These are phyloP conservation scores for Turritis glabra DNA, from an alignment of 345 rosid genomes.

Conservation along the genomic window DNA sequence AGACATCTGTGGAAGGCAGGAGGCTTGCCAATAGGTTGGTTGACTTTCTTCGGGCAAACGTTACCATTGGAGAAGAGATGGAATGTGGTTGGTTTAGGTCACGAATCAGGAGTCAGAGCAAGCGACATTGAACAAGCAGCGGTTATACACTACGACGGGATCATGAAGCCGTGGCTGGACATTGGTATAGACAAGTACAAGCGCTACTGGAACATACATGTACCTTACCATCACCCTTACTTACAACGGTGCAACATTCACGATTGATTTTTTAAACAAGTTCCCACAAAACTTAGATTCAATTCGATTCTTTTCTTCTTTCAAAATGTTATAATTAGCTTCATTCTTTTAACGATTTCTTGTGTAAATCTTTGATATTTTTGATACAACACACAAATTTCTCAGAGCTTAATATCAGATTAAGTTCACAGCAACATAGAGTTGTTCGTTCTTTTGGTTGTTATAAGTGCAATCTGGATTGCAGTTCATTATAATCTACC, in stretches of 20 bases:
- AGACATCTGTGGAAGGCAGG: slow-evolving; percentile 65
- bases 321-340: slow-evolving; percentile 19
- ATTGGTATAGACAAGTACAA: slow-evolving; percentile 69
- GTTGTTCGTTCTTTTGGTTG: neutral
- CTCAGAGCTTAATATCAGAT: slow-evolving; percentile 3
- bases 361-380: slow-evolving; percentile 22
- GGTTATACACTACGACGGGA: slow-evolving; percentile 83
- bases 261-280: slow-evolving; percentile 34
- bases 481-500: neutral
- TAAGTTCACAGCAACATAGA: slow-evolving; percentile 3
- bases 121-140: slow-evolving; percentile 65
- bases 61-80: slow-evolving; percentile 72
- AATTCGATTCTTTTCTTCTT: slow-evolving; percentile 39
- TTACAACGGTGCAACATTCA: slow-evolving; percentile 76
- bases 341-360: slow-evolving; percentile 33
- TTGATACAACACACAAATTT: slow-evolving; percentile 12
- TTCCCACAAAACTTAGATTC: slow-evolving; percentile 23
- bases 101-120: slow-evolving; percentile 53
- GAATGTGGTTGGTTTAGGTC: slow-evolving; percentile 85
- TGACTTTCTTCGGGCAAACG: slow-evolving; percentile 64
- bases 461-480: neutral
- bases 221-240: slow-evolving; percentile 51
- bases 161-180: slow-evolving; percentile 95
- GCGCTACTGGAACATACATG: slow-evolving; percentile 71
- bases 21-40: slow-evolving; percentile 80